Conservation (phyloP, 495 filamentous ascomycete species). For the Sporormia fimetaria region DNA sequence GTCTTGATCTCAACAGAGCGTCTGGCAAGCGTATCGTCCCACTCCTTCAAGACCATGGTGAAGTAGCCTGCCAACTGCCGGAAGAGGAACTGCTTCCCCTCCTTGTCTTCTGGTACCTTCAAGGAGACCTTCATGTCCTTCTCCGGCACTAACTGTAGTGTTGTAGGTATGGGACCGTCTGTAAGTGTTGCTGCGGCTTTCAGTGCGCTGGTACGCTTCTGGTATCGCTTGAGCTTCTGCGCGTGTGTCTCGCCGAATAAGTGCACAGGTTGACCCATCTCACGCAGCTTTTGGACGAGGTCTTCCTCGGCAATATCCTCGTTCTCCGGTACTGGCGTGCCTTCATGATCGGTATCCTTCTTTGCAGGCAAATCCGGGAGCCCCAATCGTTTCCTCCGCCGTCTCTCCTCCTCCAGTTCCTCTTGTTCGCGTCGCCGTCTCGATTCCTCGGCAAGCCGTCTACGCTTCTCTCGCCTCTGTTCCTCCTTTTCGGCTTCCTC, state of each 20-base stretch:
- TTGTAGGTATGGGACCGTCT: slow-evolving; percentile 56
- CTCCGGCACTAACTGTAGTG: slow-evolving; percentile 62
- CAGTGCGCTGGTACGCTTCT: slow-evolving; percentile 42
- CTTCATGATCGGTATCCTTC: slow-evolving; percentile 34
- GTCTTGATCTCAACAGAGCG: slow-evolving; percentile 53
- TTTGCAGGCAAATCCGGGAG: slow-evolving; percentile 60
- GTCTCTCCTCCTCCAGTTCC: slow-evolving; percentile 46
- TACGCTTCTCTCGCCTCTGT: slow-evolving; percentile 67
- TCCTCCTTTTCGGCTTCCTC: slow-evolving; percentile 59
- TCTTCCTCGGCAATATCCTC: slow-evolving; percentile 66
- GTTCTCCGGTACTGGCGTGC: slow-evolving; percentile 34
- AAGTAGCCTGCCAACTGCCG: slow-evolving; percentile 88
- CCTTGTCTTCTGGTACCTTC: slow-evolving; percentile 40
- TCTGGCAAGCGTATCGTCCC: slow-evolving; percentile 64
- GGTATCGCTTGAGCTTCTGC: slow-evolving; percentile 57
- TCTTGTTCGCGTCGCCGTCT: slow-evolving; percentile 56
- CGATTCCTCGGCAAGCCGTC: slow-evolving; percentile 69
- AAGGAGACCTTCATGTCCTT: slow-evolving; percentile 71
- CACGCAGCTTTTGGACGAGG: slow-evolving; percentile 54
- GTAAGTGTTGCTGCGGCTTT: slow-evolving; percentile 37
- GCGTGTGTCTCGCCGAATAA: slow-evolving; percentile 80
- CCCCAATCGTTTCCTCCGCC: slow-evolving; percentile 47
- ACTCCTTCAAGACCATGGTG: slow-evolving; percentile 80
- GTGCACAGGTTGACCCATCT: slow-evolving; percentile 55
- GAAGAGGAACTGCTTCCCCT: slow-evolving; percentile 55